Base-by-base conservation (phyloP, 768 basidiomycete species). In the Leucogyrophana mollusca region DNA sequence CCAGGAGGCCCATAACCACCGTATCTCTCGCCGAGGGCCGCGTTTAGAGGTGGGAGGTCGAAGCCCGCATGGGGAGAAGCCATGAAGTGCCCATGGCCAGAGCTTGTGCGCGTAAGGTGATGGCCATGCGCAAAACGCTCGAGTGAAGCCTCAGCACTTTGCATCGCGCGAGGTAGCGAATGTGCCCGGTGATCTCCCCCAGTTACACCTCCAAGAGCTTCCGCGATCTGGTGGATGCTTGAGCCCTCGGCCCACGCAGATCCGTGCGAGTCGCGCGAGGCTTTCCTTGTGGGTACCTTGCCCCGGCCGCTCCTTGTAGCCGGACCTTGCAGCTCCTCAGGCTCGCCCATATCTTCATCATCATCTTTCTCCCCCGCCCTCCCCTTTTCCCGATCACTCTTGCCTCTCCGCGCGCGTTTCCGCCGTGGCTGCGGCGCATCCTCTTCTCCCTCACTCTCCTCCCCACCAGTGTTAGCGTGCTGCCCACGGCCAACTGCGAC, bases 41-140 rank as follows among this genome's bases (percentile, higher is more conserved):
- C 68, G 42, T 68, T 72, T 45, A 84, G 65, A 1, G 85, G 78
- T 3, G 87, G 85, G 27, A 87, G 67, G 46, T 85, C 82, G 52
- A 83, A 84, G 30, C 79, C 78, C 13, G 74, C 70, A 55, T 68
- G 58, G 35, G 59, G 63, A 2, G 70, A 61, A 34, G 47, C 64
- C 34, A 68, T 68, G 46, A 66, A 66, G 13, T 61, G 59, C 24
- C 66, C 66, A 50, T 66, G 65, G 17, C 61, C 64, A 20, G 64
- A 66, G 30, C 60, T 60, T 49, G 67, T 60, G 20, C 65, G 65
- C 14, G 65, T 63, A 36, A 68, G 60, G 21, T 65, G 64, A 43
- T 65, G 64, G 22, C 40, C 45, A 49, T 49, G 48, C 3, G 66
- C 58, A 20, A 66, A 64, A 22, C 64, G 65, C 38, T 68, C 65